Evolutionary conservation across 805 yeast species (phyloP), one percentile per base, ranked within the genome.

Genomic region (Ogataea wickerhamii): DNA sequence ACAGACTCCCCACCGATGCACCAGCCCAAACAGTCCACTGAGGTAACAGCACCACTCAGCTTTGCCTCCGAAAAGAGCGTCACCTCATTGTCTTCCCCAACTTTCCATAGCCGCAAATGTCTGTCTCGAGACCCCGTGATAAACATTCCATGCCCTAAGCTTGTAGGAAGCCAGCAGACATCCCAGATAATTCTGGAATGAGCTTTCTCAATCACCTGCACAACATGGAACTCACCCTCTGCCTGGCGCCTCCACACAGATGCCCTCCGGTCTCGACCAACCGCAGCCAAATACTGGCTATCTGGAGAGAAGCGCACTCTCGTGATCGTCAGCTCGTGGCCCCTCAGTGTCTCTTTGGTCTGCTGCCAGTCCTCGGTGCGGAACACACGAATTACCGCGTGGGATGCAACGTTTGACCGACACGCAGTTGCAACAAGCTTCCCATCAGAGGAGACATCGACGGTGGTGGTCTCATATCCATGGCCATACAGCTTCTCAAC

Each of bases 161-260:
- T 65, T n/a, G 52, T 43, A 4, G 88, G 87, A 0, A 80, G 66
- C 96, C 97, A 93, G 26, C 84, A 75, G 56, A 91, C 81, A 64
- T 93, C 98, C 98, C 98, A 94, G 29, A 93, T 77, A 51, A 93
- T 91, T 61, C 97, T 77, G 2, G 82, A 61, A 56, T 94, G 99
- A 0, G 96, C 96, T 57, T 83, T 87, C 24, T 76, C 76, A 63
- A 57, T 50, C 8, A 58, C 20, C 19, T 48, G 51, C 17, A 62
- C 44, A 19, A 60, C 37, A 33, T 50, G 35, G 32, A 61, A 56
- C n/a, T 53, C 55, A 21, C 46, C 53, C n/a, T 40, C 44, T 6
- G 29, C 49, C 4, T 43, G 36, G 38, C 76, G 64, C 46, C 66
- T 65, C 91, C 96, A 91, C 22, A 91, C 54, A 18, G 87, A 78